Percentiles rank a stretch among this genome's conserved stretches.
Conservation (phyloP, 192 early-diverging fungal species). For the Backusella australiensis region DNA sequence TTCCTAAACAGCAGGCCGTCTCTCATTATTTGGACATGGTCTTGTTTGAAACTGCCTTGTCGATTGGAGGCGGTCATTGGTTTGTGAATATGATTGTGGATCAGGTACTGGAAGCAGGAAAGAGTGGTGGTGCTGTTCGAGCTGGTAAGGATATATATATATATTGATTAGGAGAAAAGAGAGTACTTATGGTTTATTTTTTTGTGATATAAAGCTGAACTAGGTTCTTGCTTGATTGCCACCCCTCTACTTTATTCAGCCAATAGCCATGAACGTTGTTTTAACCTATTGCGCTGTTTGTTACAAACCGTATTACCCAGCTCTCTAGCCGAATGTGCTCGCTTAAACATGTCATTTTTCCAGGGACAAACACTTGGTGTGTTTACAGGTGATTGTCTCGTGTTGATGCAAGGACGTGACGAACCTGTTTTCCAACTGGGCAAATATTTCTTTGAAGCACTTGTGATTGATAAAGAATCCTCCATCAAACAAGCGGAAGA, state of each 20-base stretch:
- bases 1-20: constrained; percentile 16
- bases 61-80: constrained; percentile 36
- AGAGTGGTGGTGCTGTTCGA: constrained; percentile 39
- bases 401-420: constrained; percentile 20
- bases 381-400: constrained; percentile 37
- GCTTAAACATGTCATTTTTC: constrained; percentile 29
- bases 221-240: constrained; percentile 35
- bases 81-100: constrained; percentile 37
- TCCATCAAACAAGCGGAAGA: neutral
- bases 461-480: constrained; percentile 14
- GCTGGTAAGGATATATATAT: constrained; percentile 25
- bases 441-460: constrained; percentile 10
- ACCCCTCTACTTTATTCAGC: constrained; percentile 22
- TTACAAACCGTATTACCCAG: constrained; percentile 28
- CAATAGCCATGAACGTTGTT: constrained; percentile 14
- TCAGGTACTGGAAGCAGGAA: constrained; percentile 34
- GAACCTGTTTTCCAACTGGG: constrained; percentile 9
- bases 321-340: constrained; percentile 5
- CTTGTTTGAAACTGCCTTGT: constrained; percentile 32
- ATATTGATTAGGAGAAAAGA: neutral
- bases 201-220: constrained; percentile 23
- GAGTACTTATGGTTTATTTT: neutral
- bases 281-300: constrained; percentile 28
- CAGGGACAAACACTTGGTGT: constrained; percentile 44
- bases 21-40: constrained; percentile 37